Conservation (phyloP, 371 early-diverging fungal species). For the Blyttiomyces sp. region DNA sequence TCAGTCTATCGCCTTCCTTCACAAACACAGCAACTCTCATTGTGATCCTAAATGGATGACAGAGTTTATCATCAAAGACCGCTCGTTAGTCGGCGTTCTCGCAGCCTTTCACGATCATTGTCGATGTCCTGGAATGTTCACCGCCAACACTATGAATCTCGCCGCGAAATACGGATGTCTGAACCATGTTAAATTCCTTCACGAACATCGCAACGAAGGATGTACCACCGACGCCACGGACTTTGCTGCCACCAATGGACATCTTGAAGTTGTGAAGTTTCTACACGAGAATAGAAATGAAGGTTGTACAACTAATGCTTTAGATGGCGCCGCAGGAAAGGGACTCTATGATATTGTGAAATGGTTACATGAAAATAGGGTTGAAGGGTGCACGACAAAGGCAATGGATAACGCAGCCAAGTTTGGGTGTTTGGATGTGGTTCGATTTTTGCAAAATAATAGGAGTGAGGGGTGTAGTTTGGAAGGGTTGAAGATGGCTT, state of each 20-base stretch:
- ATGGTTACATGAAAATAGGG: neutral
- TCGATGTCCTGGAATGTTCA: too few relatives aligned
- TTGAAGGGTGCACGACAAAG: constrained; percentile 9
- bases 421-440: neutral
- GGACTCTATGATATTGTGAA: constrained; percentile 12
- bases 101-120: too few relatives aligned
- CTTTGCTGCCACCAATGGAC: constrained; percentile 13
- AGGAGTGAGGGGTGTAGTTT: neutral
- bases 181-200: constrained; percentile 14
- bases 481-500: too few relatives aligned
- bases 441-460: neutral
- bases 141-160: constrained; percentile 5
- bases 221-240: constrained; percentile 23
- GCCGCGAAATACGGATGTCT: constrained; percentile 21
- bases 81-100: too few relatives aligned
- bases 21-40: too few relatives aligned
- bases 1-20: too few relatives aligned
- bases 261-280: constrained; percentile 16
- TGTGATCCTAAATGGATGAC: too few relatives aligned
- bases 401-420: constrained; percentile 9
- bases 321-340: constrained; percentile 7
- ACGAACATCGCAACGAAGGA: constrained; percentile 7
- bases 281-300: neutral
- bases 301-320: constrained; percentile 2
- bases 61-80: too few relatives aligned